phyloP scores from a whole-genome alignment of 495 filamentous ascomycete genomes.

The Cercophora sp. region DNA sequence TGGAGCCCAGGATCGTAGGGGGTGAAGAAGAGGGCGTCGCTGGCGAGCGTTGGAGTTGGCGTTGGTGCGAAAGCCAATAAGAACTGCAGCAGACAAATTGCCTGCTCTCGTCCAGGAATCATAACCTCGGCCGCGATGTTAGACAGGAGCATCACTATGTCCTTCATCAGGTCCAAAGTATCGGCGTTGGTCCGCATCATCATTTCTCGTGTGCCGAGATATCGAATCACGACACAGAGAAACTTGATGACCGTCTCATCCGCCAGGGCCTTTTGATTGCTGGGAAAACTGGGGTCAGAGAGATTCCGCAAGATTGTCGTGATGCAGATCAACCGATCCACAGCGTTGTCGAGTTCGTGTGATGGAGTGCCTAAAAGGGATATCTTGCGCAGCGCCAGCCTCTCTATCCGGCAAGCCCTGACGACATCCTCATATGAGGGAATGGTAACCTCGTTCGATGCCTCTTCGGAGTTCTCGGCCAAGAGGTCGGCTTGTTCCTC shows the following conservation, averaged over 20 bases:
- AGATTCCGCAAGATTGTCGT: slow-evolving; percentile 91
- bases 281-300: slow-evolving; percentile 57
- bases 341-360: slow-evolving; percentile 80
- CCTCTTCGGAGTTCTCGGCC: slow-evolving; percentile 72
- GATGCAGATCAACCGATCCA: slow-evolving; percentile 82
- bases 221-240: slow-evolving; percentile 73
- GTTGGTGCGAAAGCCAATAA: slow-evolving; percentile 85
- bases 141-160: slow-evolving; percentile 80
- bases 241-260: slow-evolving; percentile 74
- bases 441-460: slow-evolving; percentile 77
- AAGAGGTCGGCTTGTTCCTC: slow-evolving; percentile 80
- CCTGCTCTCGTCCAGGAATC: slow-evolving; percentile 84
- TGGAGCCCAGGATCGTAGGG: slow-evolving; percentile 76
- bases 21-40: slow-evolving; percentile 67
- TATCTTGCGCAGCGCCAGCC: slow-evolving; percentile 62
- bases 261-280: slow-evolving; percentile 70
- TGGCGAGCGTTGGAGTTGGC: slow-evolving; percentile 48
- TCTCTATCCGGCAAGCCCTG: slow-evolving; percentile 69
- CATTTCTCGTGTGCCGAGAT: slow-evolving; percentile 85
- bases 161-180: slow-evolving; percentile 95
- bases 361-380: slow-evolving; percentile 70
- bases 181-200: slow-evolving; percentile 74
- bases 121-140: slow-evolving; percentile 79
- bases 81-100: slow-evolving; percentile 80
- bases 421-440: slow-evolving; percentile 83